Evolutionary conservation across 352 stramenopile genomes (phyloP).

Genomic region (Phytophthora nicotianae): DNA sequence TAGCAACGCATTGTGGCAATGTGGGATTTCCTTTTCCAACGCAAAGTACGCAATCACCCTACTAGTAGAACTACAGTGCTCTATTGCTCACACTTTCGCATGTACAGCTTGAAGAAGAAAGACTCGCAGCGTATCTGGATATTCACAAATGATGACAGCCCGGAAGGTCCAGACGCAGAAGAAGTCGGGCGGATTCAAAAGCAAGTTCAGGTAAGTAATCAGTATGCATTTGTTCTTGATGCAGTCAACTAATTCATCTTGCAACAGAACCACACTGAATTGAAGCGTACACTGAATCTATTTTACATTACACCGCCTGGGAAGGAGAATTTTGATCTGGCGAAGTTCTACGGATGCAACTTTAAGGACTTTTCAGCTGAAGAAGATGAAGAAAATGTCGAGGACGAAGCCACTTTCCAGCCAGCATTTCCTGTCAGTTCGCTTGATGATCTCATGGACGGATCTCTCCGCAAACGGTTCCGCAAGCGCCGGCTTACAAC

Average conservation of each 20-base stretch:
- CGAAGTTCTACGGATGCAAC: slow-evolving; percentile 61
- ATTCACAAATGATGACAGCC: slow-evolving; percentile 83
- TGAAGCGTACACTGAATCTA: slow-evolving; percentile 75
- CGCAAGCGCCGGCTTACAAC: slow-evolving; percentile 77
- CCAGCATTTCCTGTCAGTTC: slow-evolving; percentile 75
- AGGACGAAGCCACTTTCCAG: slow-evolving; percentile 47
- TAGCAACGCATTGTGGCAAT: slow-evolving; percentile 87
- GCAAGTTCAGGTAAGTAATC: slow-evolving; percentile 64
- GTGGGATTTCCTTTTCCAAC: slow-evolving; percentile 78
- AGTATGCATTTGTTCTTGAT: neutral
- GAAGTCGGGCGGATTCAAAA: slow-evolving; percentile 71
- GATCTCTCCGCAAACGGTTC: slow-evolving; percentile 80
- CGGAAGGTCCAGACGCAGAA: slow-evolving; percentile 51
- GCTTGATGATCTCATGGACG: slow-evolving; percentile 79
- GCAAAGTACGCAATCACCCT: slow-evolving; percentile 55
- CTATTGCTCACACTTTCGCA: slow-evolving; percentile 4
- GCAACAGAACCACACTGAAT: slow-evolving; percentile 73
- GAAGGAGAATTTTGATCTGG: slow-evolving; percentile 60
- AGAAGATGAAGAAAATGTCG: slow-evolving; percentile 22
- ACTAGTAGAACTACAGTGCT: neutral
- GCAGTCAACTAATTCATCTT: neutral
- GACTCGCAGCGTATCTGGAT: slow-evolving; percentile 87
- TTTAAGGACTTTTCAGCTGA: slow-evolving; percentile 69
- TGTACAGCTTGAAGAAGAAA: slow-evolving; percentile 80
- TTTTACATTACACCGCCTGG: slow-evolving; percentile 77